Evolutionary conservation across 768 basidiomycete species (phyloP).

Genomic region (Leccinum uliginosum): DNA sequence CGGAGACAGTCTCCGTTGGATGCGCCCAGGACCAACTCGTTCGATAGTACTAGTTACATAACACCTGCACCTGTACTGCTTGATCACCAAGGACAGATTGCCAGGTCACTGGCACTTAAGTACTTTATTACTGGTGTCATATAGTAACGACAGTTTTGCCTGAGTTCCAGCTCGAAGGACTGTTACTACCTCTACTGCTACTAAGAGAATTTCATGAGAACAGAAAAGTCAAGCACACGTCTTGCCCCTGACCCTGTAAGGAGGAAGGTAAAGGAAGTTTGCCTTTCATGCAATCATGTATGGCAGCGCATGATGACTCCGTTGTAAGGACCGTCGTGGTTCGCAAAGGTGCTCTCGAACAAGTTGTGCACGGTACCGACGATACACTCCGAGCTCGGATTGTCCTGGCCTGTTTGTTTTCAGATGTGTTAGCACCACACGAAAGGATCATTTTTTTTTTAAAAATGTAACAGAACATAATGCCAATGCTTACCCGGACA

Average conservation of each 20-base stretch:
- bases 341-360: slow-evolving; percentile 32
- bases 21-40: neutral
- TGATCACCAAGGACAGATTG: too few relatives aligned
- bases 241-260: neutral
- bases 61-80: neutral
- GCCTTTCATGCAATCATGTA: neutral
- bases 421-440: neutral
- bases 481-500: slow-evolving; percentile 41
- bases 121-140: neutral
- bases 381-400: slow-evolving; percentile 35
- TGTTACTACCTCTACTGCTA: neutral
- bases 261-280: neutral
- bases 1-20: neutral
- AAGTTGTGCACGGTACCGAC: slow-evolving; percentile 34
- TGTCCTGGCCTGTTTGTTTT: slow-evolving; percentile 51
- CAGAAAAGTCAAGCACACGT: neutral
- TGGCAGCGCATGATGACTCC: slow-evolving; percentile 18
- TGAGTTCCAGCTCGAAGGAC: neutral
- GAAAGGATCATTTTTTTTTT: neutral
- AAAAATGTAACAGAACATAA: neutral
- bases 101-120: neutral
- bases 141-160: neutral
- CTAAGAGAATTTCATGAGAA: neutral
- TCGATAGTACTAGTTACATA: too few relatives aligned
- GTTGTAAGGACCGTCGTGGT: slow-evolving; percentile 44